A percentile compares a stretch with the other conserved stretches of the same genome.
Conservation (phyloP, 228 moss, liverwort and hornwort genomes). For the Sphagnum magellanicum region DNA sequence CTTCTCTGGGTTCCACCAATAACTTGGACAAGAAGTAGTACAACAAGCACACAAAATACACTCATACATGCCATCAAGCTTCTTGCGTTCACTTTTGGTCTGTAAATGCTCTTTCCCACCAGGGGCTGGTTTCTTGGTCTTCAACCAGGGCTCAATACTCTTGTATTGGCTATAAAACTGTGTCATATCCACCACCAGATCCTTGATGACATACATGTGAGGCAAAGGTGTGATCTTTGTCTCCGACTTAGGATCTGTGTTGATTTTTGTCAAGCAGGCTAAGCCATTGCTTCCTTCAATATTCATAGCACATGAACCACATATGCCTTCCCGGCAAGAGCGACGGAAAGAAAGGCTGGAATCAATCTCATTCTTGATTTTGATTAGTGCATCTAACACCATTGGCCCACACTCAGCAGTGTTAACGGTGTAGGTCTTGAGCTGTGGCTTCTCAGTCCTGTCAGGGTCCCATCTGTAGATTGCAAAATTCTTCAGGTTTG, state of each 20-base stretch:
- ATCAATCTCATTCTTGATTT: constrained; percentile 67
- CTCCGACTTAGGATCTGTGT: constrained; percentile 15
- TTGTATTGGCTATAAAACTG: constrained; percentile 72
- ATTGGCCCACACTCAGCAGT: constrained; percentile 60
- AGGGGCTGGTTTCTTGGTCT: constrained; percentile 31
- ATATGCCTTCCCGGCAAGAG: constrained; percentile 69
- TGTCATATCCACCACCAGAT: constrained; percentile 70
- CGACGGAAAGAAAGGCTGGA: constrained; percentile 51
- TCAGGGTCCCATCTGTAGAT: constrained; percentile 73
- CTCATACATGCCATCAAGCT: constrained; percentile 69
- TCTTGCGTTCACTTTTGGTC: constrained; percentile 45
- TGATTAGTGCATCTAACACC: constrained; percentile 66
- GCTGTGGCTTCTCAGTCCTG: constrained; percentile 35
- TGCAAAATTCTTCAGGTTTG: constrained; percentile 50
- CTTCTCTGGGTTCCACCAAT: constrained; percentile 72
- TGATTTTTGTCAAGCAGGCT: constrained; percentile 49
- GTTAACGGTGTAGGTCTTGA: constrained; percentile 47
- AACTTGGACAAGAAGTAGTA: constrained; percentile 66
- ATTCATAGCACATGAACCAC: constrained; percentile 75
- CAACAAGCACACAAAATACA: constrained; percentile 67
- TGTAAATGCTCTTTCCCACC: constrained; percentile 34
- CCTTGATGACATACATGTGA: constrained; percentile 70
- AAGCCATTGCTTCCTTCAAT: constrained; percentile 59
- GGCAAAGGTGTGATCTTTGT: constrained; percentile 64
- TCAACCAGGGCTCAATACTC: constrained; percentile 70